Conservation (phyloP, 2,329 filamentous ascomycete species). For the Grosmannia huntii region DNA sequence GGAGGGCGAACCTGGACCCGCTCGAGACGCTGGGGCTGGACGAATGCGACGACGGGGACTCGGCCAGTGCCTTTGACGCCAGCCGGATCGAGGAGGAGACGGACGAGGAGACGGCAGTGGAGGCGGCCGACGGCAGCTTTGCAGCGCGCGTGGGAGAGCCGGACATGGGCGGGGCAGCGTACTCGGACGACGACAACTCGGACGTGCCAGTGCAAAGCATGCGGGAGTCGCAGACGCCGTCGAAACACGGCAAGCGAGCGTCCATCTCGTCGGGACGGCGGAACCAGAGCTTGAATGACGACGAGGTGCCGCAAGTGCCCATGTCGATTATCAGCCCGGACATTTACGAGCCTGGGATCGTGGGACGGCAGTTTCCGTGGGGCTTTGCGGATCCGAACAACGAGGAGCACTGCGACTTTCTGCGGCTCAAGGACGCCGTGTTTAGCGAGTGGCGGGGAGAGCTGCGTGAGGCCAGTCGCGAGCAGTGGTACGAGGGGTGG, state of each 20-base stretch:
- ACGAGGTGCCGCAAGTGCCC: slow-evolving; percentile 60
- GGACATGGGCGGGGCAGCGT: slow-evolving; percentile 16
- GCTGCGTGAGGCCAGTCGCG: slow-evolving; percentile 76
- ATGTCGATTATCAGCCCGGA: slow-evolving; percentile 92
- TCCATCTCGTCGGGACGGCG: slow-evolving; percentile 34
- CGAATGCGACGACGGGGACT: slow-evolving; percentile 44
- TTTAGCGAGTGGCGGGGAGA: slow-evolving; percentile 91
- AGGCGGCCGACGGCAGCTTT: slow-evolving; percentile 6
- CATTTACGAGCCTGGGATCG: slow-evolving; percentile 64
- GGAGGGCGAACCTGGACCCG: slow-evolving; percentile 75
- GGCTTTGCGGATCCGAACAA: slow-evolving; percentile 93
- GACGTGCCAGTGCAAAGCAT: slow-evolving; percentile 20
- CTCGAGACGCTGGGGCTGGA: slow-evolving; percentile 76
- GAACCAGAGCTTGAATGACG: slow-evolving; percentile 33
- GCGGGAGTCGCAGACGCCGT: slow-evolving; percentile 4
- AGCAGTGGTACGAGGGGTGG: slow-evolving; percentile 95
- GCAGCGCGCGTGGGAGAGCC: neutral
- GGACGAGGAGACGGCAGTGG: slow-evolving; percentile 23
- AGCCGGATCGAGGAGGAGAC: slow-evolving; percentile 44
- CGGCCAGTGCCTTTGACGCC: slow-evolving; percentile 31
- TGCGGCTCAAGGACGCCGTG: slow-evolving; percentile 77
- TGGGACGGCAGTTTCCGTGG: slow-evolving; percentile 90
- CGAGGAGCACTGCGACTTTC: slow-evolving; percentile 84
- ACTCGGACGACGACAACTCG: slow-evolving; percentile 11
- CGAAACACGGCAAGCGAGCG: slow-evolving; percentile 27